These are phyloP conservation scores for Cicer yamashitae DNA, from an alignment of 306 rosid species.

Conservation along the genomic window DNA sequence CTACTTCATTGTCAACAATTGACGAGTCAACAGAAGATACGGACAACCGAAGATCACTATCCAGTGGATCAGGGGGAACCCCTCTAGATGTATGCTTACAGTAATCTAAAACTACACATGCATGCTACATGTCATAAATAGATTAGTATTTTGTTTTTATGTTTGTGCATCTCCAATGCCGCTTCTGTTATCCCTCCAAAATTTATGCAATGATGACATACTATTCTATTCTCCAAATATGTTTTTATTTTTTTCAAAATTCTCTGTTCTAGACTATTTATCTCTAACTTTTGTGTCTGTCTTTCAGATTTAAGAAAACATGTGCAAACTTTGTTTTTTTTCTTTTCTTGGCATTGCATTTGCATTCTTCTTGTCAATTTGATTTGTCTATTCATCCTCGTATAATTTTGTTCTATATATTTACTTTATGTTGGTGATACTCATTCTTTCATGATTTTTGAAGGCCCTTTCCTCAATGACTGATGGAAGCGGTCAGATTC, in stretches of 20 bases:
- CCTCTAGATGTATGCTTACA: constrained; percentile 74
- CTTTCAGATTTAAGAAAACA: constrained; percentile 36
- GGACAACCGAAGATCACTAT: constrained; percentile 50
- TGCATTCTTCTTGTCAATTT: constrained; percentile 42
- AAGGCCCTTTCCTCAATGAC: constrained; percentile 89
- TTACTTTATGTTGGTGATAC: constrained; percentile 42
- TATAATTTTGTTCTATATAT: constrained; percentile 37
- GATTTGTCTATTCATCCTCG: constrained; percentile 14
- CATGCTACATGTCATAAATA: constrained; percentile 36
- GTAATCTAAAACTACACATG: constrained; percentile 33
- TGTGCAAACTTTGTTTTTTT: constrained; percentile 13
- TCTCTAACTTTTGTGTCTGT: constrained; percentile 23
- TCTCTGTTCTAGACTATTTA: background rate
- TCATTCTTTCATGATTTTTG: constrained; percentile 47
- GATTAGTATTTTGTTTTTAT: constrained; percentile 35
- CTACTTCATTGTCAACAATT: constrained; percentile 49
- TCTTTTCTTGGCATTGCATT: constrained; percentile 33
- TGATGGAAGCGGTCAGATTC: constrained; percentile 80
- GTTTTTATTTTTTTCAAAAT: background rate
- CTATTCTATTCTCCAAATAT: constrained; percentile 22
- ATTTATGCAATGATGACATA: constrained; percentile 19
- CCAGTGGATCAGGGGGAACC: constrained; percentile 67
- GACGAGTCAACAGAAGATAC: constrained; percentile 58
- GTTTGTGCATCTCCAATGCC: constrained; percentile 19
- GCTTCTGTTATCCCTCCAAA: constrained; percentile 31